A percentile compares a stretch with the other conserved stretches of the same genome.
phyloP scores from a whole-genome alignment of 202 grass and related monocot genomes.

The Elaeis oleifera region DNA sequence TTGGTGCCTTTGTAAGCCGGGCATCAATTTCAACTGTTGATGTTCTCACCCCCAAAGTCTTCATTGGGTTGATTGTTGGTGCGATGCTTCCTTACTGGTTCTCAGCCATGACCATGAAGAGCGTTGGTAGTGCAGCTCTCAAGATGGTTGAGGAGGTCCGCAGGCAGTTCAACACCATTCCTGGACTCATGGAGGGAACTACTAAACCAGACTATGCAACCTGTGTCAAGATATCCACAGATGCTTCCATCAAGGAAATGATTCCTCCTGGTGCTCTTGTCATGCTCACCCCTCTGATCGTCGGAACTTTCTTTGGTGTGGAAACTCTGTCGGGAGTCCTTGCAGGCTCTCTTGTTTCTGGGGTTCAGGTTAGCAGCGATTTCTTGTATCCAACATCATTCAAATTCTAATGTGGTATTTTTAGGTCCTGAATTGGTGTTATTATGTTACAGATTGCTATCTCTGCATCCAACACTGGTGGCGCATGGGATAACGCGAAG shows the following conservation, averaged over 20 bases:
- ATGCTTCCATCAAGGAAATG: slow-evolving; percentile 19
- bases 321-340: slow-evolving; percentile 16
- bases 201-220: slow-evolving; percentile 17
- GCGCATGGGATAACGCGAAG: slow-evolving; percentile 89
- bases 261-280: slow-evolving; percentile 19
- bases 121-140: slow-evolving; percentile 17
- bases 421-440: no score
- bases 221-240: slow-evolving; percentile 18
- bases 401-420: no score
- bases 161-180: slow-evolving; percentile 24
- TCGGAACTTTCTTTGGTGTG: slow-evolving; percentile 16
- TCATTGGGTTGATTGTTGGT: slow-evolving; percentile 15
- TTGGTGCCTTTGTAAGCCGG: slow-evolving; percentile 20
- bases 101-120: slow-evolving; percentile 23
- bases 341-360: slow-evolving; percentile 19
- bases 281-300: slow-evolving; percentile 16
- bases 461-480: slow-evolving; percentile 78
- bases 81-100: slow-evolving; percentile 23
- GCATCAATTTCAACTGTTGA: slow-evolving; percentile 11
- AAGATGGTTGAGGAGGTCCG: slow-evolving; percentile 22
- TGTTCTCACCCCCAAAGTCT: slow-evolving; percentile 17
- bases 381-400: no score
- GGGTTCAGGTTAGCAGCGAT: slow-evolving; percentile 10
- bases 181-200: slow-evolving; percentile 17
- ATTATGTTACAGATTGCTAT: slow-evolving; percentile 9